These are phyloP conservation scores for Pisolithus sp. DNA, from an alignment of 768 basidiomycete species.

Conservation along the genomic window DNA sequence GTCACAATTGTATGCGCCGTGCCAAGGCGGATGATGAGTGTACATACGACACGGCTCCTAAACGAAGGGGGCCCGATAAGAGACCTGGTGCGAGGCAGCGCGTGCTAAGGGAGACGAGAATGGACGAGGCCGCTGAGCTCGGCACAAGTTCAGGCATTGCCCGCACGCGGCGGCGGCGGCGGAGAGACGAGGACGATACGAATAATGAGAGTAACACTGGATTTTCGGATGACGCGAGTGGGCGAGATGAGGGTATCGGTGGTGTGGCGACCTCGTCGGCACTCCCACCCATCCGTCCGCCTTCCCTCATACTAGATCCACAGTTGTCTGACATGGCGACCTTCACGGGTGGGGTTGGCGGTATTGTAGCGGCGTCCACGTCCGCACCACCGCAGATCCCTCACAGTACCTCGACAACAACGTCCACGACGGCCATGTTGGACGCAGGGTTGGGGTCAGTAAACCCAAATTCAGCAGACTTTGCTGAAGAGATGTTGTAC, in stretches of 20 bases:
- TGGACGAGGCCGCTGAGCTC: conserved; percentile 27
- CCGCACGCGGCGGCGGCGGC: not conserved
- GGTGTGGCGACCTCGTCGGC: not conserved
- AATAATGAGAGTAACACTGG: conserved; percentile 3
- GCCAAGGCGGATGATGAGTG: conserved; percentile 42
- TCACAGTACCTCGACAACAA: not conserved
- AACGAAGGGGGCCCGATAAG: conserved; percentile 76
- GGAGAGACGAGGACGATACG: not conserved
- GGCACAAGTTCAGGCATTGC: conserved; percentile 1
- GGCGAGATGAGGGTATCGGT: not conserved
- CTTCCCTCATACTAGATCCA: conserved; percentile 19
- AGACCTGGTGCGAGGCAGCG: conserved; percentile 75
- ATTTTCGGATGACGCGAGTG: conserved; percentile 2
- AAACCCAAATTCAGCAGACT: conserved; percentile 5
- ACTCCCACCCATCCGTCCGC: conserved; percentile 2
- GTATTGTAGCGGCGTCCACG: not conserved
- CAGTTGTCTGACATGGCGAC: conserved; percentile 16
- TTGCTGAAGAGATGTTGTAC: conserved; percentile 7
- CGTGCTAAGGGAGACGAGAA: conserved; percentile 35
- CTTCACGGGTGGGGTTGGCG: conserved; percentile 7
- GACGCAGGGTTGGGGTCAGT: conserved; percentile 5
- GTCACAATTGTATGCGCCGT: conserved; percentile 65
- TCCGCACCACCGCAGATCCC: not conserved
- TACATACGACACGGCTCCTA: conserved; percentile 63
- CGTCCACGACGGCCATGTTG: not conserved